Conservation (phyloP, 768 basidiomycete genomes). For the Suillus spraguei region DNA sequence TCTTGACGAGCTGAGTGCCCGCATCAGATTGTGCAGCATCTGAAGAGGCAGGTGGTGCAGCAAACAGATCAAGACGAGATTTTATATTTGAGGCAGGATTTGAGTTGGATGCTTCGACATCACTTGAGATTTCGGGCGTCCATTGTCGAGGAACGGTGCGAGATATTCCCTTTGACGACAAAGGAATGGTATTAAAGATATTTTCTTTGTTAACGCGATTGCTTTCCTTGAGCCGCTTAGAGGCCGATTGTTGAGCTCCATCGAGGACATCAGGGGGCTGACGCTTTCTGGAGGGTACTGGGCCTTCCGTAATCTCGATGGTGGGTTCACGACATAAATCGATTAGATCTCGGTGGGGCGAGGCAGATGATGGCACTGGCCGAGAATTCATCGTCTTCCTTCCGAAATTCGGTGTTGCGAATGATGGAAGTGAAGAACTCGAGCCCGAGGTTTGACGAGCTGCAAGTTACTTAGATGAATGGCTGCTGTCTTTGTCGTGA, state of each 20-base stretch:
- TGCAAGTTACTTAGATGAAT: constrained; percentile 12
- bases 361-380: constrained; percentile 15
- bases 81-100: constrained; percentile 9
- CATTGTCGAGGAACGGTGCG: constrained; percentile 15
- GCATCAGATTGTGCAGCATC: neutral
- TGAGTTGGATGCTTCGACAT: constrained; percentile 28
- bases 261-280: constrained; percentile 24
- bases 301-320: constrained; percentile 2
- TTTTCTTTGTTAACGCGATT: constrained; percentile 30
- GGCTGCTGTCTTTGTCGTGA: neutral
- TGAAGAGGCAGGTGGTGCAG: neutral
- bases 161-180: constrained; percentile 12
- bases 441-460: constrained; percentile 26
- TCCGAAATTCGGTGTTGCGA: constrained; percentile 48
- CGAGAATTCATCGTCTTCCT: constrained; percentile 20
- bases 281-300: constrained; percentile 32
- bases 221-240: constrained; percentile 36
- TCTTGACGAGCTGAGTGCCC: constrained; percentile 3
- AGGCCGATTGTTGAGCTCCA: constrained; percentile 14
- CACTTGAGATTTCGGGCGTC: constrained; percentile 22
- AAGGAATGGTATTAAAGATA: constrained; percentile 11
- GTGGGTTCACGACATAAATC: constrained; percentile 21
- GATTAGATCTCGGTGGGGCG: constrained; percentile 15
- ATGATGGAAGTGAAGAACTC: constrained; percentile 37
- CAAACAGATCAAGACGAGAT: constrained; percentile 21